Conservation (phyloP, 2,329 filamentous ascomycete species). For the Dactylonectria macrodidyma region DNA sequence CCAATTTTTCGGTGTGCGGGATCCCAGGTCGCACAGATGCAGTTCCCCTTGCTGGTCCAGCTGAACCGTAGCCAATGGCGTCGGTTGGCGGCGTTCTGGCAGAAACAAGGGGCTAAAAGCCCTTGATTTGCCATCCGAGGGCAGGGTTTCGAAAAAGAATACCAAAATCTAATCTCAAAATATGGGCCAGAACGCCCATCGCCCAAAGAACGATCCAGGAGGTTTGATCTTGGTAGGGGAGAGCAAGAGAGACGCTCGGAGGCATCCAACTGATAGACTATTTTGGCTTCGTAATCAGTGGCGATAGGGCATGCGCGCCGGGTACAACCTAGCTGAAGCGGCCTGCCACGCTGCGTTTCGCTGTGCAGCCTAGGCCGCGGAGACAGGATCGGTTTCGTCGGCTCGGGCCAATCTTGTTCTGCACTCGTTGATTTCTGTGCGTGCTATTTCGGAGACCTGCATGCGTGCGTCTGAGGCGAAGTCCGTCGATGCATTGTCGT, state of each 20-base stretch:
- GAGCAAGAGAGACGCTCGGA: constrained; percentile 10
- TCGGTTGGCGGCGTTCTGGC: constrained; percentile 20
- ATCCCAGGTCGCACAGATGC: constrained; percentile 28
- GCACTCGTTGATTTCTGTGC: constrained; percentile 16
- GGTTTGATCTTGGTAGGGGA: not conserved
- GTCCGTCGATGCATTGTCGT: constrained; percentile 31
- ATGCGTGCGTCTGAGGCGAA: constrained; percentile 33
- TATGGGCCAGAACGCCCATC: constrained; percentile 21
- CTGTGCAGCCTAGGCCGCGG: constrained; percentile 19
- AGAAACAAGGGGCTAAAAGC: constrained; percentile 30
- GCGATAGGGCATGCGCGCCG: constrained; percentile 17
- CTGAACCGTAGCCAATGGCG: constrained; percentile 34
- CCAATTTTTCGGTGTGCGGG: constrained; percentile 33
- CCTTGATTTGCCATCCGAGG: constrained; percentile 23
- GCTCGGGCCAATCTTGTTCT: constrained; percentile 27
- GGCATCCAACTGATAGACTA: constrained; percentile 25
- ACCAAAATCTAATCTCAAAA: constrained; percentile 26
- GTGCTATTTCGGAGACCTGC: constrained; percentile 35
- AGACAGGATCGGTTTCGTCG: constrained; percentile 6
- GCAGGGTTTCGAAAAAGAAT: constrained; percentile 17
- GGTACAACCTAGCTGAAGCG: not conserved
- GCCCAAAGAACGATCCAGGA: constrained; percentile 10
- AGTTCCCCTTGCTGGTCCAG: constrained; percentile 8
- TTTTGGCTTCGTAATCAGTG: constrained; percentile 19
- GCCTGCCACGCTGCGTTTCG: constrained; percentile 1